Evolutionary conservation across 1,284 basidiomycete genomes (phyloP), one percentile per base, ranked within the genome.

Genomic region (Tylopilus orsonianus): DNA sequence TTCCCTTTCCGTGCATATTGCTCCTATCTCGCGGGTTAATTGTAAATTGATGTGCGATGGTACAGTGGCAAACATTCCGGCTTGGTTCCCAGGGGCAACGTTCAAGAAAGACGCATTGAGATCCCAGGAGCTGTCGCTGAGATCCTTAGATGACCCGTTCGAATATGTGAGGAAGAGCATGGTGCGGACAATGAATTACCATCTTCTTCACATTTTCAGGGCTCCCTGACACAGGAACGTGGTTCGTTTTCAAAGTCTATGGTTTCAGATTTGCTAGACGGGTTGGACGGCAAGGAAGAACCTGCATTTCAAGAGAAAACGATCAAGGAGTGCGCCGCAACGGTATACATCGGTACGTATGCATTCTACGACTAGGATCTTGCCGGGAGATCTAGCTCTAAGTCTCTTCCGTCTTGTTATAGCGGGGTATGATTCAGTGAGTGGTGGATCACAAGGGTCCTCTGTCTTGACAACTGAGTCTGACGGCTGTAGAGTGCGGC

Each of bases 291-390:
- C 13, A 26, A 29, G 24, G 36, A 59, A 41, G 56, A 49, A 26
- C 42, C 41, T 29, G 36, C 39, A 30, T 29, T 39, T n/a, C 49
- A 63, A 18, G 64, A 69, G 40, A 54, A 49, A 29, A 46, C 41
- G 32, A 55, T 65, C 41, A 68, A 55, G 33, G 62, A 54, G 41
- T 66, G 60, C 44, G 65, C 66, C 0, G 62, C 67, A 9, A 67
- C 60, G 2, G 66, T 57, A 30, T 64, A 66, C 30, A 51, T 67
- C 2, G 62, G 62, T 64, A 37, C 32, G 47, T 23, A 8, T 2
- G 22, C 19, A 20, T 37, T 41, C 13, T 13, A n/a, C 8, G 5
- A 30, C 33, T 14, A 6, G 2, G 16, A 27, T 8, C 2, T 27
- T 19, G 30, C 20, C 35, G 16, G 22, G 32, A 39, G 22, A 59